Percentiles rank a stretch among this genome's conserved stretches.
Evolutionary conservation across 225 moss, liverwort and hornwort species (phyloP).

Genomic region (Straminergon stramineum): DNA sequence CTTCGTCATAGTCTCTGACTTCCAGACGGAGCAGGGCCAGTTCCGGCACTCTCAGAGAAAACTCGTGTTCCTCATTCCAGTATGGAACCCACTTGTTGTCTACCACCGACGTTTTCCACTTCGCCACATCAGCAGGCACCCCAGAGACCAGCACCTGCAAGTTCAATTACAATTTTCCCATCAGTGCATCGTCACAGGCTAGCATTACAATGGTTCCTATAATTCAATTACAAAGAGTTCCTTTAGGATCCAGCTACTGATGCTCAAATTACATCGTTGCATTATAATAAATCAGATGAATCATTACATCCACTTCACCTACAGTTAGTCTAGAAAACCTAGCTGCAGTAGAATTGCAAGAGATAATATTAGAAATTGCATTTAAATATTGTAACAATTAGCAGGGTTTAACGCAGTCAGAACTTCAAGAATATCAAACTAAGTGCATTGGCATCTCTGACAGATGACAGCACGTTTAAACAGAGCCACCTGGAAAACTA

Average conservation of each 20-base stretch:
- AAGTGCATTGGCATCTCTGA: not conserved
- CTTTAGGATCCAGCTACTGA: not conserved
- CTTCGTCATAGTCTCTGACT: conserved; percentile 68
- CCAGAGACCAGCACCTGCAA: conserved; percentile 42
- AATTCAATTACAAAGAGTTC: not conserved
- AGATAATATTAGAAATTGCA: not conserved
- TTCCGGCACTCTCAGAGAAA: conserved; percentile 56
- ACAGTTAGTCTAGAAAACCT: not conserved
- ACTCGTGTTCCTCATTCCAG: conserved; percentile 64
- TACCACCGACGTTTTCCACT: conserved; percentile 47
- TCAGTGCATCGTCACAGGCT: not conserved
- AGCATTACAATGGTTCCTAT: not conserved
- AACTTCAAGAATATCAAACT: not conserved
- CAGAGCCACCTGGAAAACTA: not conserved
- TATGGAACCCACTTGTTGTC: conserved; percentile 62
- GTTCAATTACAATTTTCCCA: not conserved
- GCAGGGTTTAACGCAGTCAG: not conserved
- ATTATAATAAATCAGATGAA: not conserved
- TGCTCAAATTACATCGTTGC: not conserved
- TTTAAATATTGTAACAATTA: too few relatives aligned
- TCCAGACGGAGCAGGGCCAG: conserved; percentile 74
- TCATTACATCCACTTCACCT: not conserved
- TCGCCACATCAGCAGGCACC: conserved; percentile 44
- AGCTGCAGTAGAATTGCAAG: not conserved
- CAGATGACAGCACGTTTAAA: not conserved